A percentile compares a stretch with the other conserved stretches of the same genome.
Conservation (phyloP, 176 grass and related monocot genomes). For the Thinopyrum elongatum region DNA sequence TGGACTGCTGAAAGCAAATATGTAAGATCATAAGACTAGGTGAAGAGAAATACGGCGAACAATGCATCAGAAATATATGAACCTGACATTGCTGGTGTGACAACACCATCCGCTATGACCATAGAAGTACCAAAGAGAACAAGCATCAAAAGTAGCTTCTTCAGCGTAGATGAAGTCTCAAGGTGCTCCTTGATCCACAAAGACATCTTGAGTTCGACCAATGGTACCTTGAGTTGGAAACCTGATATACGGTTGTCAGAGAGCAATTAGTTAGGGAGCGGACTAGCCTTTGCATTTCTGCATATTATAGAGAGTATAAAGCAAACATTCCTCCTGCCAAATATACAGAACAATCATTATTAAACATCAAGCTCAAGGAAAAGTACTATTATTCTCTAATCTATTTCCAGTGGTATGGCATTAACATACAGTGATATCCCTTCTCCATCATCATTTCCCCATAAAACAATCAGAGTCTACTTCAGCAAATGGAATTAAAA, state of each 20-base stretch:
- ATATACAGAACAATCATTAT: conserved; percentile 33
- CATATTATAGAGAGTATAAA: conserved; percentile 90
- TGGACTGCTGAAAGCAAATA: conserved; percentile 10
- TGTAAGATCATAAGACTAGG: no score
- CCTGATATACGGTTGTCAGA: conserved; percentile 87
- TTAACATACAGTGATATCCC: conserved; percentile 49
- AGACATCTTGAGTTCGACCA: no score
- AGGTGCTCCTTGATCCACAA: conserved; percentile 83
- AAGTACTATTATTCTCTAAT: neutral
- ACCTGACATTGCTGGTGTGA: conserved; percentile 97
- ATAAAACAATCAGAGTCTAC: conserved; percentile 69
- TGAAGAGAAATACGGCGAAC: no score
- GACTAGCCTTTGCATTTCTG: conserved; percentile 85
- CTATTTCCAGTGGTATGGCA: conserved; percentile 1
- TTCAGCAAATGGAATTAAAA: conserved; percentile 88
- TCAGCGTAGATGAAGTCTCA: conserved; percentile 78
- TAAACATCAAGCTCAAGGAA: conserved; percentile 20
- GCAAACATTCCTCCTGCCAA: conserved; percentile 91
- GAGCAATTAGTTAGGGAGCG: conserved; percentile 83
- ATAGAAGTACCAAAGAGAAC: conserved; percentile 94
- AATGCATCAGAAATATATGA: conserved; percentile 29
- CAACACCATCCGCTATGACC: conserved; percentile 86
- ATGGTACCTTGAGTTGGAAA: conserved; percentile 50
- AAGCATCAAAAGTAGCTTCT: conserved; percentile 89
- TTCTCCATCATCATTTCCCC: conserved; percentile 90